These are phyloP conservation scores for Aureobasidium mangrovei DNA, from an alignment of 2,329 filamentous ascomycete species.

Conservation along the genomic window DNA sequence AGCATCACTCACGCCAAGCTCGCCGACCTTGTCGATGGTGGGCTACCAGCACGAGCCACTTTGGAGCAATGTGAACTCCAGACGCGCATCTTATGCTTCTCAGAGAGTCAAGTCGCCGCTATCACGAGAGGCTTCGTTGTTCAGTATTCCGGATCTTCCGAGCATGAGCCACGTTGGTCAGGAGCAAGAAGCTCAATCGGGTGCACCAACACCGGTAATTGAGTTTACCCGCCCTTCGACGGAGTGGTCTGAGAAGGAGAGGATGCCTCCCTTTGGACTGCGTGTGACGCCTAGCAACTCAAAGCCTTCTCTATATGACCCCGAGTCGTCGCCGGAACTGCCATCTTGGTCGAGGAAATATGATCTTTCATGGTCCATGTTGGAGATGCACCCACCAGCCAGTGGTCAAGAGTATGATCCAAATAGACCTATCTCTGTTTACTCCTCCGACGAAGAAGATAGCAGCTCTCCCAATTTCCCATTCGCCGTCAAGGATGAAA, in stretches of 20 bases:
- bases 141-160: conserved; percentile 32
- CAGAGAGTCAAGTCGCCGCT: neutral
- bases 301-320: neutral
- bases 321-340: neutral
- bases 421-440: conserved; percentile 9
- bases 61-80: neutral
- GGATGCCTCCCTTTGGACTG: conserved; percentile 6
- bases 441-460: conserved; percentile 8
- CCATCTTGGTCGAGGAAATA: conserved; percentile 17
- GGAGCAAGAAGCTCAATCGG: neutral
- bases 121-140: conserved; percentile 17
- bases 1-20: conserved; percentile 33
- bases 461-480: conserved; percentile 14
- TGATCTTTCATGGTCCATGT: conserved; percentile 22
- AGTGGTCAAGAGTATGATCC: conserved; percentile 24
- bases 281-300: conserved; percentile 7
- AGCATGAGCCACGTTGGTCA: conserved; percentile 20
- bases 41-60: conserved; percentile 10
- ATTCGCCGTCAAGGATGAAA: conserved; percentile 6
- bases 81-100: neutral
- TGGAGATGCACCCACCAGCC: conserved; percentile 8
- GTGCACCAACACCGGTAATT: conserved; percentile 8
- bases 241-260: conserved; percentile 9
- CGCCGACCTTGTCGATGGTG: conserved; percentile 29
- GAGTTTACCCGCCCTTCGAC: conserved; percentile 14